A percentile compares a stretch with the other conserved stretches of the same genome.
These are phyloP conservation scores for Delonix regia DNA, from an alignment of 306 rosid genomes.

Conservation along the genomic window DNA sequence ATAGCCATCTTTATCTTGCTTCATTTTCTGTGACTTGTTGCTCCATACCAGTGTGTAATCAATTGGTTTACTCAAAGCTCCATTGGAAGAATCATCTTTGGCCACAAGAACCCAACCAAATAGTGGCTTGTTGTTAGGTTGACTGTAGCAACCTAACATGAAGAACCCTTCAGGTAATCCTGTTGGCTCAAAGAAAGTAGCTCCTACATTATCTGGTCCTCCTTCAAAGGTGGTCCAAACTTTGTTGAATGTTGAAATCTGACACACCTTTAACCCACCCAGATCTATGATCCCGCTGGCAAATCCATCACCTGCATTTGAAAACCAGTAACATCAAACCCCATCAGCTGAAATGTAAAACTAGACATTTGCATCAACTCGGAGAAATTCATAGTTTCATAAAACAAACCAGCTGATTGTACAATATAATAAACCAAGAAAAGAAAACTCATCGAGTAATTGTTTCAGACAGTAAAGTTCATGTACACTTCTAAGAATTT, in stretches of 20 bases:
- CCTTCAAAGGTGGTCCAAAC: conserved; percentile 58
- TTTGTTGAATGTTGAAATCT: conserved; percentile 54
- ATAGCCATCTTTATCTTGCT: conserved; percentile 52
- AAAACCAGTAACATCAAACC: background rate
- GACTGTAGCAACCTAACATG: too few species aligned
- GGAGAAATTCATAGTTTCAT: too few species aligned
- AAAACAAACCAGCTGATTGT: too few species aligned
- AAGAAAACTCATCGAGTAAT: too few species aligned
- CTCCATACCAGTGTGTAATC: conserved; percentile 71
- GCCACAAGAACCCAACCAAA: conserved; percentile 68
- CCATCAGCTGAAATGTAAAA: too few species aligned
- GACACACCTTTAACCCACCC: conserved; percentile 62
- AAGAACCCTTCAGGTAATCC: conserved; percentile 62
- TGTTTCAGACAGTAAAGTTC: too few species aligned
- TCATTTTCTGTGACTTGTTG: conserved; percentile 42
- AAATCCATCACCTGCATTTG: conserved; percentile 50
- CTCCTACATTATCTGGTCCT: conserved; percentile 61
- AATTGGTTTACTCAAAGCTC: conserved; percentile 46
- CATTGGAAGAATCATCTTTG: conserved; percentile 39
- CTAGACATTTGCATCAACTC: background rate
- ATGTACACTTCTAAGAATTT: too few species aligned
- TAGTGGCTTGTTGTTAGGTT: conserved; percentile 62
- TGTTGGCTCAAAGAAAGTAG: conserved; percentile 29
- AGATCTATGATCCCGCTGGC: conserved; percentile 60
- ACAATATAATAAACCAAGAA: too few species aligned